Evolutionary conservation across 1,284 basidiomycete species (phyloP).

Genomic region (Microbotryomycetes sp.): DNA sequence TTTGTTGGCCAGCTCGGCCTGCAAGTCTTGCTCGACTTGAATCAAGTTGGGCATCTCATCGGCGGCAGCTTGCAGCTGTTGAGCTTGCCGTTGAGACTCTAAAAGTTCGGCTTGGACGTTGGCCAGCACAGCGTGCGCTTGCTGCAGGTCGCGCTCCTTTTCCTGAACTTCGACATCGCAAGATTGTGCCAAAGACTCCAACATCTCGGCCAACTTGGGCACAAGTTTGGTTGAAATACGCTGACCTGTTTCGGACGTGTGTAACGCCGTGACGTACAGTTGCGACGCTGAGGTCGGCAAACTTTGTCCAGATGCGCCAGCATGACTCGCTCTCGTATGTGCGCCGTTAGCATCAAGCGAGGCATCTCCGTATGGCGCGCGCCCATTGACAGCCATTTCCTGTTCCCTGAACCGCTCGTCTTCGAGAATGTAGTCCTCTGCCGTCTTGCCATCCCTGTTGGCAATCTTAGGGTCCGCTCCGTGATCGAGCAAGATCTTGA

Average conservation of each 20-base stretch:
- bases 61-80: conserved; percentile 47
- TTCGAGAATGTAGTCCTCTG: conserved; percentile 98
- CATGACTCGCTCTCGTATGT: not conserved
- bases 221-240: conserved; percentile 76
- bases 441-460: conserved; percentile 92
- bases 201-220: conserved; percentile 74
- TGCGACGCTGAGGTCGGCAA: not conserved
- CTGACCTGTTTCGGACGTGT: conserved; percentile 80
- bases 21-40: conserved; percentile 56
- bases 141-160: conserved; percentile 84
- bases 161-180: conserved; percentile 89
- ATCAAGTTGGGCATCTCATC: conserved; percentile 32
- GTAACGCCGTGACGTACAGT: conserved; percentile 51
- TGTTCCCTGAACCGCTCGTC: conserved; percentile 80
- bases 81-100: conserved; percentile 71
- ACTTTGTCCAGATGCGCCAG: not conserved
- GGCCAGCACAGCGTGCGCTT: conserved; percentile 77
- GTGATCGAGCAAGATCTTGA: conserved; percentile 91
- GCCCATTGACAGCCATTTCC: conserved; percentile 2
- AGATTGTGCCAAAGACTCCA: conserved; percentile 82
- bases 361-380: conserved; percentile 26
- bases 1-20: conserved; percentile 60
- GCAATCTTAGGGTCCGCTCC: conserved; percentile 93
- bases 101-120: conserved; percentile 89
- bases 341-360: conserved; percentile 4